A percentile compares a stretch with the other conserved stretches of the same genome.
phyloP scores from a whole-genome alignment of 1,284 basidiomycete genomes.

The Cronartium ribicola region DNA sequence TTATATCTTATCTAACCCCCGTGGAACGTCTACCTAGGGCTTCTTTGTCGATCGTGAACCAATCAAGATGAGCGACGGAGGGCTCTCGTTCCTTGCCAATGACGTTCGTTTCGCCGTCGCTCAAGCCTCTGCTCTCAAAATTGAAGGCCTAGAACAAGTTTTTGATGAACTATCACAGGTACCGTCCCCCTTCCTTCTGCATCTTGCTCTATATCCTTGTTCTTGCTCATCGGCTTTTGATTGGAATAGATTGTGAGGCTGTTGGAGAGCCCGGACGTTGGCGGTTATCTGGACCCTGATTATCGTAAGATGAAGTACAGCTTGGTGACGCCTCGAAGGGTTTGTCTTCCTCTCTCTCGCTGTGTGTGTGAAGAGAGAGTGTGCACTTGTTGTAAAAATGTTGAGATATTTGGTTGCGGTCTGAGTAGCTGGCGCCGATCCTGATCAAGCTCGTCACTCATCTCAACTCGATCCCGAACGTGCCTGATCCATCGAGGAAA shows the following conservation, averaged over 20 bases:
- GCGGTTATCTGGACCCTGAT: constrained; percentile 16
- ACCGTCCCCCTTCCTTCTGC: not conserved
- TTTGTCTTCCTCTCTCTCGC: not conserved
- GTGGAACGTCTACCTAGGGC: not conserved
- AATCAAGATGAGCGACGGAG: constrained; percentile 20
- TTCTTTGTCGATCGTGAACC: constrained; percentile 37
- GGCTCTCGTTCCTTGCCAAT: constrained; percentile 19
- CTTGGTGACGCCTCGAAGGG: constrained; percentile 14
- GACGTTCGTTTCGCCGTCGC: constrained; percentile 28
- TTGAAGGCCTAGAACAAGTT: not conserved
- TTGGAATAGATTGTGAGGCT: constrained; percentile 15
- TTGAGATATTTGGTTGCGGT: not conserved
- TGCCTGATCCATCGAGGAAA: constrained; percentile 3
- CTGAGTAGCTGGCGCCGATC: not conserved
- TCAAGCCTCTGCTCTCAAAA: not conserved
- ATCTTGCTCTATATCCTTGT: not conserved
- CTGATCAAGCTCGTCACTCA: constrained; percentile 3
- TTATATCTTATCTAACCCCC: too few species aligned
- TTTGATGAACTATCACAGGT: constrained; percentile 34
- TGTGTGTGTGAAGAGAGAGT: not conserved
- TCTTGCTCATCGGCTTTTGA: not conserved
- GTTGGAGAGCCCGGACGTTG: constrained; percentile 15
- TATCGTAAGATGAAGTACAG: constrained; percentile 26
- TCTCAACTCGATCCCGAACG: not conserved
- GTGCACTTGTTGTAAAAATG: not conserved